These are phyloP conservation scores for Didymella segeticola DNA, from an alignment of 2,329 filamentous ascomycete species.

Conservation along the genomic window DNA sequence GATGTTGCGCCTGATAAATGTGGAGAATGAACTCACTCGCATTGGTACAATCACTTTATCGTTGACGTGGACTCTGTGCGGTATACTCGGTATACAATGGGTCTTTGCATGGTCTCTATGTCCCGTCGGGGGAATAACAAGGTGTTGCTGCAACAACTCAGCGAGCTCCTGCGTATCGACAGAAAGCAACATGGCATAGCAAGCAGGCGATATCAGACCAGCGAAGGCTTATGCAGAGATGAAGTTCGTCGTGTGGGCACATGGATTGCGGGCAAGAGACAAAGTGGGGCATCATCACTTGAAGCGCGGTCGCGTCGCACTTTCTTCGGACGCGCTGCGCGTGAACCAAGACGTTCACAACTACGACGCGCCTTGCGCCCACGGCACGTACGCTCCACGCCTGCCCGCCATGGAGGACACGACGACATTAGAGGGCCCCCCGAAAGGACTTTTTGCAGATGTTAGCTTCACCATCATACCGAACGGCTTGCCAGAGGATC, in stretches of 20 bases:
- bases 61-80: background rate
- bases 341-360: conserved; percentile 2
- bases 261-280: too few species aligned
- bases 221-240: background rate
- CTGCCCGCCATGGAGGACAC: conserved; percentile 41
- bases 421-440: conserved; percentile 38
- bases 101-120: background rate
- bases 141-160: background rate
- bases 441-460: conserved; percentile 48
- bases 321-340: conserved; percentile 8
- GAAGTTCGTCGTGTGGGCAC: too few species aligned
- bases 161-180: background rate
- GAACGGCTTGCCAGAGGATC: conserved; percentile 42
- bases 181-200: background rate
- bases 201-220: background rate
- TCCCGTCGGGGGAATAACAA: background rate
- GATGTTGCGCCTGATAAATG: too few species aligned
- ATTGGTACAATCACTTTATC: background rate
- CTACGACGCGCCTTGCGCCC: conserved; percentile 10
- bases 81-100: background rate
- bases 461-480: conserved; percentile 54
- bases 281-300: conserved; percentile 4
- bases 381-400: conserved; percentile 6
- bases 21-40: too few species aligned
- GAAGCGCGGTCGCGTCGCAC: conserved; percentile 15